These are phyloP conservation scores for Toxicodendron radicans DNA, from an alignment of 345 rosid species.

Conservation along the genomic window DNA sequence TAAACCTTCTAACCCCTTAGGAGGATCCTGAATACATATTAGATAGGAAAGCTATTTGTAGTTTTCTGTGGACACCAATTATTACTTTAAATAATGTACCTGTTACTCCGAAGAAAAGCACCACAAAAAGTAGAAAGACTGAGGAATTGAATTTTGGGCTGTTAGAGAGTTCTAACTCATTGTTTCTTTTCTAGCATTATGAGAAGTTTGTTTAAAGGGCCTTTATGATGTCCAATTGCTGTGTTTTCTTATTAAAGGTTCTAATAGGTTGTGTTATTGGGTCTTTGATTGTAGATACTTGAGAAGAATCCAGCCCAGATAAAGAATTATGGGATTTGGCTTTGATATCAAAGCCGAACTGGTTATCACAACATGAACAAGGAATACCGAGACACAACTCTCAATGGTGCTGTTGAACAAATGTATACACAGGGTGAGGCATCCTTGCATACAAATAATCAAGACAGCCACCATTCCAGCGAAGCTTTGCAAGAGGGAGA, in stretches of 20 bases:
- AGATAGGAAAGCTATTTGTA: too few species aligned
- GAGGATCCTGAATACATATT: too few species aligned
- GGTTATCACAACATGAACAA: conserved; percentile 78
- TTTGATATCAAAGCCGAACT: conserved; percentile 61
- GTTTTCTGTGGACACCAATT: too few species aligned
- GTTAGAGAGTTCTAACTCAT: neutral
- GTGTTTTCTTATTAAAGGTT: neutral
- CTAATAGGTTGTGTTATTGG: neutral
- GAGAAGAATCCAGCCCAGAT: conserved; percentile 66
- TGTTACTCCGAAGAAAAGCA: too few species aligned
- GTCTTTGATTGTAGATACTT: conserved; percentile 38
- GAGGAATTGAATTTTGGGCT: neutral
- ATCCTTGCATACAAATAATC: conserved; percentile 68
- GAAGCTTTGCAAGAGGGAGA: conserved; percentile 70
- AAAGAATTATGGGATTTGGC: conserved; percentile 65
- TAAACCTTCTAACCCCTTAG: too few species aligned
- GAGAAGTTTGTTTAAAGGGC: neutral
- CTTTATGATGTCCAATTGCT: neutral
- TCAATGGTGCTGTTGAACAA: conserved; percentile 67
- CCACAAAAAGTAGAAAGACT: neutral
- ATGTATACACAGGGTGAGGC: conserved; percentile 76
- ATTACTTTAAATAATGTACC: too few species aligned
- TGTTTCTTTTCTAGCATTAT: neutral
- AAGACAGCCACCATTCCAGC: conserved; percentile 63
- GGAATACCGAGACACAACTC: conserved; percentile 58